Percentiles rank a stretch among this genome's conserved stretches.
Evolutionary conservation across 2,329 filamentous ascomycete species (phyloP).

Genomic region (Clarireedia hainanense): DNA sequence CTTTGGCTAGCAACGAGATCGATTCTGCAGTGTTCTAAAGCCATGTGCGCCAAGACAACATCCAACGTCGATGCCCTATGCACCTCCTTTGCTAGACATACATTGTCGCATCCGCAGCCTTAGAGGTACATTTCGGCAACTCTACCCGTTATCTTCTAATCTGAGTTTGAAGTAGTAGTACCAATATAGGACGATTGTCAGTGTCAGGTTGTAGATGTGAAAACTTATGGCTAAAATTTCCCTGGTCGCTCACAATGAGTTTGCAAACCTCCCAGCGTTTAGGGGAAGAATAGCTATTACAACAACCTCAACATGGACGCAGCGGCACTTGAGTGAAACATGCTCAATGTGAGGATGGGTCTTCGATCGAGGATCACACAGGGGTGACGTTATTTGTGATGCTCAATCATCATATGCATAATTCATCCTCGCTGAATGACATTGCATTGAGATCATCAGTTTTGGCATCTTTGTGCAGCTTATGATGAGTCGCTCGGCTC

Average conservation of each 20-base stretch:
- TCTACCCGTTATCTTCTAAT: background rate
- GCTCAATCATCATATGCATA: constrained; percentile 22
- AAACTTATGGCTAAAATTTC: background rate
- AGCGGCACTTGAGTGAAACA: background rate
- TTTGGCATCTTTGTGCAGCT: background rate
- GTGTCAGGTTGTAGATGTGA: background rate
- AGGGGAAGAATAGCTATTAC: too few relatives aligned
- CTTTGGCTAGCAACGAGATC: background rate
- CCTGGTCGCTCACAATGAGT: background rate
- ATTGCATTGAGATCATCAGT: background rate
- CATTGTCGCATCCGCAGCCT: background rate
- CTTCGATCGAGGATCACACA: background rate
- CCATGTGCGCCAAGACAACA: background rate
- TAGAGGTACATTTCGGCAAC: background rate
- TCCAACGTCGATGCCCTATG: background rate
- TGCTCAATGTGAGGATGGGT: too few relatives aligned
- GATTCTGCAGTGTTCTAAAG: background rate
- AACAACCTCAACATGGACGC: too few relatives aligned
- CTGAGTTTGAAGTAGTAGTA: background rate
- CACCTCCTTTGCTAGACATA: background rate
- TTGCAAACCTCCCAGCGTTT: too few relatives aligned
- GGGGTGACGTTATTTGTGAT: background rate
- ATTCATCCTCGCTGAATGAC: constrained; percentile 24
- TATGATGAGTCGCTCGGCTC: background rate
- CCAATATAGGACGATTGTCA: background rate